Conservation (phyloP, 228 moss, liverwort and hornwort species). For the Sphagnum fallax region DNA sequence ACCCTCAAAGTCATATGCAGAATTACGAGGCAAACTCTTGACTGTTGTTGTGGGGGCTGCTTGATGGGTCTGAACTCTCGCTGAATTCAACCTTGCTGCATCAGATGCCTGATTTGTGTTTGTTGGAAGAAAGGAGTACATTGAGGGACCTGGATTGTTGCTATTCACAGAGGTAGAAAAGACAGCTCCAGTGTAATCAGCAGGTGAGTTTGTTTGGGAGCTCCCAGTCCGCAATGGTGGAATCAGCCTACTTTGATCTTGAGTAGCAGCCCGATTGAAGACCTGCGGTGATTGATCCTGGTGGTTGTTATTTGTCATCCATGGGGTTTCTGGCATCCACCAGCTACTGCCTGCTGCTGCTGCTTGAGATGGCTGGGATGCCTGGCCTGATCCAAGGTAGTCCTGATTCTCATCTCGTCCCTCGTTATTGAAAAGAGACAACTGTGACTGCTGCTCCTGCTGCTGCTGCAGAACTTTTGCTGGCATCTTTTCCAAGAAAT, state of each 20-base stretch:
- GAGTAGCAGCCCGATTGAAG: conserved; percentile 63
- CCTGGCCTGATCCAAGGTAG: conserved; percentile 70
- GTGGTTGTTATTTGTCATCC: conserved; percentile 60
- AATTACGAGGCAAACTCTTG: conserved; percentile 42
- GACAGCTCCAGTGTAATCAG: conserved; percentile 48
- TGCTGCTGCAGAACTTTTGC: conserved; percentile 56
- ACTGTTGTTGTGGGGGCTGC: conserved; percentile 36
- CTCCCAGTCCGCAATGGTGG: conserved; percentile 56
- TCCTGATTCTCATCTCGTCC: conserved; percentile 66
- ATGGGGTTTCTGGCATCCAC: conserved; percentile 61
- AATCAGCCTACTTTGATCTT: conserved; percentile 61
- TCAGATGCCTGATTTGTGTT: conserved; percentile 54
- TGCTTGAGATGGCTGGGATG: conserved; percentile 59
- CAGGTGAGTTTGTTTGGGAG: conserved; percentile 35
- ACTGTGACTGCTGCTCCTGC: conserved; percentile 66
- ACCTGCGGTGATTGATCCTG: conserved; percentile 61
- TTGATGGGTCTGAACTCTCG: conserved; percentile 24
- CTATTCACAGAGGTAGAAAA: conserved; percentile 44
- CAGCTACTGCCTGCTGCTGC: conserved; percentile 28
- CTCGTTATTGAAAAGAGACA: conserved; percentile 60
- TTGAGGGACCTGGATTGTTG: conserved; percentile 54
- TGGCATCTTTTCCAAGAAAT: conserved; percentile 80
- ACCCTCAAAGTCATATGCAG: conserved; percentile 71
- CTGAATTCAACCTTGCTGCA: conserved; percentile 14
- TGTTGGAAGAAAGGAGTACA: conserved; percentile 84